Conservation (phyloP, 2,329 filamentous ascomycete genomes). For the Botrytis deweyae region DNA sequence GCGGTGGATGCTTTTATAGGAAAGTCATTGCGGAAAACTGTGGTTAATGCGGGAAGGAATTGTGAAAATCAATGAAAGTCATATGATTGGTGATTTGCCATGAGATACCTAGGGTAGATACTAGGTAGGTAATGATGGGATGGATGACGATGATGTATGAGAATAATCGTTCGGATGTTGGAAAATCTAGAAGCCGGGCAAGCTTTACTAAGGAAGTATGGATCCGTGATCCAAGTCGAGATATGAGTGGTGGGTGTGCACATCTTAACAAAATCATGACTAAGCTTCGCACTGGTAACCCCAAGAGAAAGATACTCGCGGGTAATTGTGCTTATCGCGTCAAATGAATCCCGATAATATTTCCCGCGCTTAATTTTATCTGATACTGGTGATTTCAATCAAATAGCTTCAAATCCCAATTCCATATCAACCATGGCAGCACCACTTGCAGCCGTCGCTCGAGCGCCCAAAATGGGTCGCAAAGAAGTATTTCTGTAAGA, state of each 20-base stretch:
- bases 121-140: not conserved
- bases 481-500: slow-evolving; percentile 58
- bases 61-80: not conserved
- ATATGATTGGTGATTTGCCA: not conserved
- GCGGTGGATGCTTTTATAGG: not conserved
- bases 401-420: slow-evolving; percentile 6
- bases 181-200: too few species aligned
- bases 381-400: slow-evolving; percentile 9
- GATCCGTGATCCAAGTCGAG: not conserved
- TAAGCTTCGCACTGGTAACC: not conserved
- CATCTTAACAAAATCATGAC: not conserved
- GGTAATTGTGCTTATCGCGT: not conserved
- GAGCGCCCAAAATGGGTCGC: slow-evolving; percentile 45
- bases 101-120: not conserved
- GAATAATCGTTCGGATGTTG: not conserved
- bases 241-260: not conserved
- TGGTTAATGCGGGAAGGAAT: not conserved
- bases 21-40: not conserved
- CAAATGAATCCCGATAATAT: not conserved
- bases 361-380: slow-evolving; percentile 16
- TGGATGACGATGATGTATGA: not conserved
- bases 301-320: not conserved
- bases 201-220: not conserved
- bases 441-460: slow-evolving; percentile 16
- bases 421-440: slow-evolving; percentile 28